These are phyloP conservation scores for Rhodotorula sp. DNA, from an alignment of 1,284 basidiomycete genomes.

Conservation along the genomic window DNA sequence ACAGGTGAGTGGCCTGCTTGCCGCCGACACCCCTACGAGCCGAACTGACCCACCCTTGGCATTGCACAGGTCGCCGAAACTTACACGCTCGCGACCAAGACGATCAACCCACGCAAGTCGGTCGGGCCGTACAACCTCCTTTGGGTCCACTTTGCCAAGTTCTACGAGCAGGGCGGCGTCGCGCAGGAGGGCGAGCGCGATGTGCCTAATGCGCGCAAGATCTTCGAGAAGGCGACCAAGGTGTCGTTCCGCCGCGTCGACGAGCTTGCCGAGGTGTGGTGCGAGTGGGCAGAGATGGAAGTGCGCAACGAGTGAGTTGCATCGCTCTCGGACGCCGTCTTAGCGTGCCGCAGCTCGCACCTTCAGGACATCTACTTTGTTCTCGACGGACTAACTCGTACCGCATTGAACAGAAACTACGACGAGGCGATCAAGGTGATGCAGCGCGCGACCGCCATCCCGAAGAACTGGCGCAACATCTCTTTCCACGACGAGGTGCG, in stretches of 20 bases:
- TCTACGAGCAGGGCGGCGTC: conserved; percentile 90
- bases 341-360: too few species aligned
- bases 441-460: conserved; percentile 89
- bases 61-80: conserved; percentile 76
- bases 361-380: too few species aligned
- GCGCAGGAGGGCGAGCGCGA: conserved; percentile 66
- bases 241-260: conserved; percentile 94
- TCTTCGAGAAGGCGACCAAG: conserved; percentile 87
- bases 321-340: too few species aligned
- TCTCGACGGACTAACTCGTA: not conserved
- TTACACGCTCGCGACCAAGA: conserved; percentile 84
- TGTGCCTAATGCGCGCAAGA: conserved; percentile 80
- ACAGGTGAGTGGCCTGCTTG: conserved; percentile 60
- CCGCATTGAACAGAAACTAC: conserved; percentile 68
- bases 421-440: conserved; percentile 92
- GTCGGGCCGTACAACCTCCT: conserved; percentile 88
- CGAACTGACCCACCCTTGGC: not conserved
- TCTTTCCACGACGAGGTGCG: conserved; percentile 93
- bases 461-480: conserved; percentile 78
- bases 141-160: conserved; percentile 94
- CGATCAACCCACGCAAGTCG: conserved; percentile 84
- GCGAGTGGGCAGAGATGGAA: conserved; percentile 99
- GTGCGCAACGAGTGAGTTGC: conserved; percentile 81
- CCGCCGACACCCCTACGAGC: not conserved
- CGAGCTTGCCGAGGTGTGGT: conserved; percentile 98